These are phyloP conservation scores for Phytophthora sp. DNA, from an alignment of 352 stramenopile genomes.

Conservation along the genomic window DNA sequence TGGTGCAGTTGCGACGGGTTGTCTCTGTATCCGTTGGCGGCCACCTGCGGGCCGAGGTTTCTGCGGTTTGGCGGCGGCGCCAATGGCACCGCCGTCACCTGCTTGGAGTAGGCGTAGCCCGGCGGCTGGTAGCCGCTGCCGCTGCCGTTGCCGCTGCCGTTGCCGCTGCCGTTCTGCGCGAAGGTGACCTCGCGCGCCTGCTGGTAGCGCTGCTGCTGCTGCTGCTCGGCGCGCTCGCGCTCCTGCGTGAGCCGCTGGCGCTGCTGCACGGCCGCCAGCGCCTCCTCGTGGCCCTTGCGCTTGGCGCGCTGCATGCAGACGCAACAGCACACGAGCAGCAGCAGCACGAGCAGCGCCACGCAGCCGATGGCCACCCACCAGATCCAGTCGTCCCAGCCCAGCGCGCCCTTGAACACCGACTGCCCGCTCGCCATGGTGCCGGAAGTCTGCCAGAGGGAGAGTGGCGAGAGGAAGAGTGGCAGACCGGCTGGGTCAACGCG, in stretches of 20 bases:
- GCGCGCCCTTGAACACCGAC: constrained; percentile 73
- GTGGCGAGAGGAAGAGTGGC: background rate
- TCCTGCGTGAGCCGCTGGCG: constrained; percentile 57
- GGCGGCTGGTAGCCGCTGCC: constrained; percentile 30
- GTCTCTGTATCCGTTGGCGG: constrained; percentile 45
- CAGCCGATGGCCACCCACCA: constrained; percentile 75
- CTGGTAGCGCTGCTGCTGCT: constrained; percentile 56
- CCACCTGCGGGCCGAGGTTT: constrained; percentile 45
- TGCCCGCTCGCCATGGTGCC: constrained; percentile 42
- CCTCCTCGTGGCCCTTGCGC: constrained; percentile 77
- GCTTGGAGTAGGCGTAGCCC: constrained; percentile 42
- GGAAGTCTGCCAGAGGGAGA: background rate
- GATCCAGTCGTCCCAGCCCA: constrained; percentile 82
- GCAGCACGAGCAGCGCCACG: constrained; percentile 66
- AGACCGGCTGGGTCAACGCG: constrained; percentile 1
- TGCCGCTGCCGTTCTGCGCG: constrained; percentile 44
- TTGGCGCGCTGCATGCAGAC: constrained; percentile 81
- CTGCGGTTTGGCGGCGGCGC: constrained; percentile 30
- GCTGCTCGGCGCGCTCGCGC: constrained; percentile 34
- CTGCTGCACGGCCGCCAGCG: constrained; percentile 60
- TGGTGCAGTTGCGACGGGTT: constrained; percentile 29
- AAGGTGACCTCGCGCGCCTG: constrained; percentile 34
- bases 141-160: constrained; percentile 32
- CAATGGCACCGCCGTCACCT: constrained; percentile 26
- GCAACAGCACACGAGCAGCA: constrained; percentile 77